phyloP scores from a whole-genome alignment of 2,329 filamentous ascomycete species.

The Fonsecaea erecta region DNA sequence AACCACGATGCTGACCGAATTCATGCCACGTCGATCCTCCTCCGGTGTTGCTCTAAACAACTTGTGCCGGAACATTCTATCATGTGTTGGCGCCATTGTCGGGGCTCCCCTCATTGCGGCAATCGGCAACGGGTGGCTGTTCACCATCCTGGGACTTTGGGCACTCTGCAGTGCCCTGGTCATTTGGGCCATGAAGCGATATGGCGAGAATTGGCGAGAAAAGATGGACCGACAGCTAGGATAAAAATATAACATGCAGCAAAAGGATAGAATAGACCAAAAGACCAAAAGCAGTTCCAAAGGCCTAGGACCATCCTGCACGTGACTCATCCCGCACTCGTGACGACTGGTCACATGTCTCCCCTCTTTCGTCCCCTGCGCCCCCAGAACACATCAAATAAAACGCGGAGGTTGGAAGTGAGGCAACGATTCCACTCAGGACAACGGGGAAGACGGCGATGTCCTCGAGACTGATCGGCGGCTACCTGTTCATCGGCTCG shows the following conservation, averaged over 20 bases:
- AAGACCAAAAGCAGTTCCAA: neutral
- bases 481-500: slow-evolving; percentile 18
- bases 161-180: slow-evolving; percentile 63
- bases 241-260: slow-evolving; percentile 13
- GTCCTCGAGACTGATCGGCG: neutral
- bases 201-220: slow-evolving; percentile 36
- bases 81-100: slow-evolving; percentile 71
- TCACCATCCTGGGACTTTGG: slow-evolving; percentile 65
- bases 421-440: slow-evolving; percentile 24
- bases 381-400: neutral
- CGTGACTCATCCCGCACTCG: neutral
- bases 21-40: slow-evolving; percentile 73
- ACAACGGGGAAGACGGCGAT: neutral
- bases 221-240: slow-evolving; percentile 34
- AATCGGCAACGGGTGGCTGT: slow-evolving; percentile 77
- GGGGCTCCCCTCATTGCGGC: slow-evolving; percentile 71
- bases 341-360: neutral
- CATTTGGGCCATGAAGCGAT: slow-evolving; percentile 61
- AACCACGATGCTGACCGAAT: slow-evolving; percentile 85
- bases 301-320: neutral
- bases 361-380: neutral
- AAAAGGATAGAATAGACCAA: neutral
- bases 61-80: slow-evolving; percentile 78
- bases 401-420: slow-evolving; percentile 23
- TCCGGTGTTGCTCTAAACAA: slow-evolving; percentile 75